Conservation (phyloP, 352 stramenopile genomes). For the Phytophthora sp. region DNA sequence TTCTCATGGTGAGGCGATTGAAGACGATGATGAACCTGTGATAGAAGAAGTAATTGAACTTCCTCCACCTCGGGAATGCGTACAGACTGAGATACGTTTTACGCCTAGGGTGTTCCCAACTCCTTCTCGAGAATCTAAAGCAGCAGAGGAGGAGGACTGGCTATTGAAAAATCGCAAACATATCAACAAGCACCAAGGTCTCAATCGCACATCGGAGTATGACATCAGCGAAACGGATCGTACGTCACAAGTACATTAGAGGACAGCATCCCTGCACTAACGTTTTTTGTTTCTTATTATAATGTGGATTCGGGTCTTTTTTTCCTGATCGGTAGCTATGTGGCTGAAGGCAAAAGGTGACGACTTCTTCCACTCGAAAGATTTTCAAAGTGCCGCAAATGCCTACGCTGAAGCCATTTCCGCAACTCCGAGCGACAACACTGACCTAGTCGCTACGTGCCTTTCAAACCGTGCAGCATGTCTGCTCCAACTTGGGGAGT, state of each 20-base stretch:
- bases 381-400: slow-evolving; percentile 73
- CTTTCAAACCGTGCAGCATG: slow-evolving; percentile 78
- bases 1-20: slow-evolving; percentile 12
- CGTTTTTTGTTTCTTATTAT: not conserved
- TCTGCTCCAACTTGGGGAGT: slow-evolving; percentile 60
- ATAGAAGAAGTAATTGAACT: slow-evolving; percentile 23
- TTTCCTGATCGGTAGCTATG: slow-evolving; percentile 44
- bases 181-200: slow-evolving; percentile 71
- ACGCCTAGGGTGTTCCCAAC: slow-evolving; percentile 82
- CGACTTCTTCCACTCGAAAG: slow-evolving; percentile 76
- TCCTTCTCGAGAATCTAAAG: slow-evolving; percentile 79
- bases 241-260: slow-evolving; percentile 30
- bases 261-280: no score
- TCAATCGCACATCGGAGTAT: slow-evolving; percentile 53
- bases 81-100: slow-evolving; percentile 71
- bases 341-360: slow-evolving; percentile 90
- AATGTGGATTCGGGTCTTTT: not conserved
- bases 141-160: slow-evolving; percentile 84
- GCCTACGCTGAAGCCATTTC: slow-evolving; percentile 72
- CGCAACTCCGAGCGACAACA: slow-evolving; percentile 36
- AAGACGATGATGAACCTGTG: slow-evolving; percentile 1
- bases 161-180: slow-evolving; percentile 85
- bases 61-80: slow-evolving; percentile 46
- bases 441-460: slow-evolving; percentile 53
- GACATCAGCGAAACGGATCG: slow-evolving; percentile 89